phyloP scores from a whole-genome alignment of 495 filamentous ascomycete species.

The Hyphodiscus hymeniophilus region DNA sequence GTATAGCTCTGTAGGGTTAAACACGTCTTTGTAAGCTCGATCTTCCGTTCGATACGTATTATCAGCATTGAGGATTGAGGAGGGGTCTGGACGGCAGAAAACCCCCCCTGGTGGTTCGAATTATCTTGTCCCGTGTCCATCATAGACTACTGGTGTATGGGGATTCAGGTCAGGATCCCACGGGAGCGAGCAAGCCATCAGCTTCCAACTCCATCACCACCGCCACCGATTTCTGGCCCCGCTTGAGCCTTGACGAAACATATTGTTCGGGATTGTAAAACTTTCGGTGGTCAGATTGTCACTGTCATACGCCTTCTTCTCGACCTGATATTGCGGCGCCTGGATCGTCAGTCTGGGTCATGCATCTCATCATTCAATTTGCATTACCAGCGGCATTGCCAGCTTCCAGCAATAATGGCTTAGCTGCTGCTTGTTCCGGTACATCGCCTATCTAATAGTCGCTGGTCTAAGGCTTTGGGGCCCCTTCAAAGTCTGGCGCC shows the following conservation, averaged over 20 bases:
- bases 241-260: slow-evolving; percentile 11
- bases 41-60: too few relatives aligned
- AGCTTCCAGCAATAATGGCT: neutral
- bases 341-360: slow-evolving; percentile 9
- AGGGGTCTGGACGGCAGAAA: slow-evolving; percentile 3
- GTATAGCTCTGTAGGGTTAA: too few relatives aligned
- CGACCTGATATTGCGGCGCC: neutral
- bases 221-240: slow-evolving; percentile 4
- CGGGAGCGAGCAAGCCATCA: neutral
- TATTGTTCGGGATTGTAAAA: slow-evolving; percentile 1
- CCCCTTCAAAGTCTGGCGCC: too few relatives aligned
- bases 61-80: neutral
- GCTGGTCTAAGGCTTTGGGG: too few relatives aligned
- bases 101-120: slow-evolving; percentile 4
- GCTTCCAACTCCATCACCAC: neutral
- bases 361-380: neutral
- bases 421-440: neutral
- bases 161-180: slow-evolving; percentile 3
- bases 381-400: neutral
- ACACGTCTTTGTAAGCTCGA: too few relatives aligned
- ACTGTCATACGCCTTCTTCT: neutral
- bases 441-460: too few relatives aligned
- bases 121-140: neutral
- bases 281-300: slow-evolving; percentile 3
- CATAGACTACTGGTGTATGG: too few relatives aligned